Evolutionary conservation across 371 early-diverging fungal species (phyloP), one percentile per base, ranked within the genome.

Genomic region (Mucor racemosus): DNA sequence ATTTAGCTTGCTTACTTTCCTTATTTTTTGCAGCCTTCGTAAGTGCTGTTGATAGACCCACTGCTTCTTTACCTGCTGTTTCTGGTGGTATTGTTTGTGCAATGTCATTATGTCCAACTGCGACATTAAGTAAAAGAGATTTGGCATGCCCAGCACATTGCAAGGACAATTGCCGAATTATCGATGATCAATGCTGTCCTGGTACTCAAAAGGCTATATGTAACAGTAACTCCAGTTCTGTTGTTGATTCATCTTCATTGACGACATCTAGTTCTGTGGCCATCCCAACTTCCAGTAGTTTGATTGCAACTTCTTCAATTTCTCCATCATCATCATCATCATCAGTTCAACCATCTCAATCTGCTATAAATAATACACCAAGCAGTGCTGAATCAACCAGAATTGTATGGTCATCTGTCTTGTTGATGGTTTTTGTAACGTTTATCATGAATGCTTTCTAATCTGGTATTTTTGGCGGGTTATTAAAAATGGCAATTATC

Each of bases 121-220:
- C 44, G 11, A 59, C 68, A 31, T 19, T 39, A 34, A 34, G 62
- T 35, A 48, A 46, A 33, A 19, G 48, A 35, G 36, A 19, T 21
- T 50, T 44, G 19, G 55, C 40, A 0, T 72, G 72, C 6, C 72
- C 72, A n/a, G 15, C 62, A 10, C 9, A 38, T 1, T 72, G 73
- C 34, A 21, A 46, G 5, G 42, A 46, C 8, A 41, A 40, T n/a
- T 72, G 73, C 11, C 38, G 19, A 17, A 62, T 72, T 7, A 59
- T 72, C 33, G 68, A 72, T 21, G 66, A 72, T 65, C 39, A 54
- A 9, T 72, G 73, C 14, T 72, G 73, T 55, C 73, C 73, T 40
- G 73, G 73, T 33, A 15, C 19, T 9, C 50, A 68, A 54, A 68
- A 72, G 31, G 66, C 65, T 59, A 44, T 72, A 4, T 72, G 72